phyloP scores from a whole-genome alignment of 768 basidiomycete species.

The Serendipita sp. region DNA sequence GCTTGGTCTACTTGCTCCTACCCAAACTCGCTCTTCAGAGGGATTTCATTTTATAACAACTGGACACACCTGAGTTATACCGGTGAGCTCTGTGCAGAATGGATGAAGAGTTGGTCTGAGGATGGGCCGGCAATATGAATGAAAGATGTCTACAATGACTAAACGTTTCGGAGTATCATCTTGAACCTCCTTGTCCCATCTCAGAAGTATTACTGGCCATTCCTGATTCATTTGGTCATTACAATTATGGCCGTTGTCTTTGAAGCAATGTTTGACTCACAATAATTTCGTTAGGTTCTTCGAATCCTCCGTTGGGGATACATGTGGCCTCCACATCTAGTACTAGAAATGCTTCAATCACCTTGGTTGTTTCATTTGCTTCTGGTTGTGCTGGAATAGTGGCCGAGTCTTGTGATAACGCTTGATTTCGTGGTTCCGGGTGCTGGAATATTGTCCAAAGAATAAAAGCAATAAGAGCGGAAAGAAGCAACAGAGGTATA shows the following conservation, averaged over 20 bases:
- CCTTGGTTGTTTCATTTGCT: conserved; percentile 12
- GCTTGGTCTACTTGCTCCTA: conserved; percentile 70
- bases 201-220: conserved; percentile 79
- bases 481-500: not conserved
- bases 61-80: conserved; percentile 74
- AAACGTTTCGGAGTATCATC: conserved; percentile 39
- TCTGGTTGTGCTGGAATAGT: conserved; percentile 30
- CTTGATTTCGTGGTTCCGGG: not conserved
- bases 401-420: not conserved
- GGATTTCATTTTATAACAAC: conserved; percentile 7
- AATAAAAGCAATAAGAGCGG: conserved; percentile 3
- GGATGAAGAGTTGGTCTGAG: conserved; percentile 68
- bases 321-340: conserved; percentile 87
- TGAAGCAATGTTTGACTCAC: conserved; percentile 30
- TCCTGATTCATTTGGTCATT: conserved; percentile 37
- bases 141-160: conserved; percentile 65
- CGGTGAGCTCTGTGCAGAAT: conserved; percentile 80
- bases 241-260: conserved; percentile 4
- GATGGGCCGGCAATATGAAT: conserved; percentile 70
- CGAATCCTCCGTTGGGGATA: conserved; percentile 45
- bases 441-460: not conserved
- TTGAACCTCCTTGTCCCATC: conserved; percentile 51
- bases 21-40: not conserved
- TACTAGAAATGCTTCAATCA: conserved; percentile 43
- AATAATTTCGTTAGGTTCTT: conserved; percentile 92